A percentile compares a stretch with the other conserved stretches of the same genome.
Conservation (phyloP, 495 filamentous ascomycete genomes). For the Physcia stellaris region DNA sequence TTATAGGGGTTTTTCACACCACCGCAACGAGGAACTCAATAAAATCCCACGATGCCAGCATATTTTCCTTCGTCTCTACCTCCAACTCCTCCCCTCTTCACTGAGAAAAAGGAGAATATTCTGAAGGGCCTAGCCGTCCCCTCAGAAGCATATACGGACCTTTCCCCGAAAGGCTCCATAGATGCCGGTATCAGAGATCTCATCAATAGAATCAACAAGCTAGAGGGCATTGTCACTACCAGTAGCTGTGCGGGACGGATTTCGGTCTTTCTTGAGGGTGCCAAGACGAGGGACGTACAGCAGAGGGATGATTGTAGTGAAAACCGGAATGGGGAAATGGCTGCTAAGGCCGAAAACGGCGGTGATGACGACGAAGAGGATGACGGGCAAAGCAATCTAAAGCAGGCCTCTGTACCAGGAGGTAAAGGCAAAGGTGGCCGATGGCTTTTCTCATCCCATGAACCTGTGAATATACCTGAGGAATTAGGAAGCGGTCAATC, state of each 20-base stretch:
- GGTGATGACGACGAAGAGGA: conserved; percentile 11
- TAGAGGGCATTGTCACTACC: conserved; percentile 69
- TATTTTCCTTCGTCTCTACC: too few species aligned
- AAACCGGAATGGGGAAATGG: background rate
- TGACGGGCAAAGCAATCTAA: conserved; percentile 5
- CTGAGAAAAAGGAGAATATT: conserved; percentile 49
- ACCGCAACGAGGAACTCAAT: too few species aligned
- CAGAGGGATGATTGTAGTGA: conserved; percentile 1
- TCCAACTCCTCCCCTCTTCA: conserved; percentile 31
- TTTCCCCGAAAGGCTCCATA: conserved; percentile 74
- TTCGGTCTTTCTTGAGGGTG: conserved; percentile 74
- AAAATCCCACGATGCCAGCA: too few species aligned
- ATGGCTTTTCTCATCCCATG: conserved; percentile 84
- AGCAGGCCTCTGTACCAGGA: conserved; percentile 40
- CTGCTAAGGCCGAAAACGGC: conserved; percentile 3
- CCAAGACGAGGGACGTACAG: conserved; percentile 23
- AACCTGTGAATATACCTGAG: conserved; percentile 36
- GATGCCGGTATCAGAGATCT: conserved; percentile 63
- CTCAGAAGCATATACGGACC: conserved; percentile 54
- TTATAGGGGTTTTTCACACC: too few species aligned
- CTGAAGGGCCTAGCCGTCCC: conserved; percentile 48
- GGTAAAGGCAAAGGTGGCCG: conserved; percentile 69
- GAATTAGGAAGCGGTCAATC: conserved; percentile 6
- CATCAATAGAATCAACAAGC: conserved; percentile 58
- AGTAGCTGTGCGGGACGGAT: conserved; percentile 82